Conservation (phyloP, 495 filamentous ascomycete genomes). For the Penicillium lividum region DNA sequence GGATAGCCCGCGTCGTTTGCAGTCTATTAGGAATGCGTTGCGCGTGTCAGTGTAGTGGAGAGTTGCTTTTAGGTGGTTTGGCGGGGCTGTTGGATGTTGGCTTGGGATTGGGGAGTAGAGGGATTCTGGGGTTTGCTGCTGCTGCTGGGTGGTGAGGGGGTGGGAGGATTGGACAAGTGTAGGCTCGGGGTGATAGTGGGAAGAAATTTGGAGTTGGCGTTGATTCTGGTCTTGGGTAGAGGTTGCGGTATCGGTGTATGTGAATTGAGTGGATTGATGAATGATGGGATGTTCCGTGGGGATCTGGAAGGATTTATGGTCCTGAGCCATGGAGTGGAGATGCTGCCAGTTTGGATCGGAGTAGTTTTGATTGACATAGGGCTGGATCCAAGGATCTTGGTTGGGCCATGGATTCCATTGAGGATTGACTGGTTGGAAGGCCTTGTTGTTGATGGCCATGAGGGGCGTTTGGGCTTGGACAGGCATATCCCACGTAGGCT, state of each 20-base stretch:
- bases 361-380: background rate
- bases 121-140: background rate
- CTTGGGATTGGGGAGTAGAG: background rate
- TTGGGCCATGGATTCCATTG: background rate
- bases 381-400: background rate
- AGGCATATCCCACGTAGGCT: background rate
- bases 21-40: conserved; percentile 65
- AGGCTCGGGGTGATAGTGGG: no score
- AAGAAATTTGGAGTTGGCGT: background rate
- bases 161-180: no score
- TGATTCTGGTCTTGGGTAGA: background rate
- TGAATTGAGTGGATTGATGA: background rate
- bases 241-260: background rate
- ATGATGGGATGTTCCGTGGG: background rate
- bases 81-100: background rate
- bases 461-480: background rate
- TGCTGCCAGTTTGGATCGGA: background rate
- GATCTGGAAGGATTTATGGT: background rate
- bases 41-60: conserved; percentile 34
- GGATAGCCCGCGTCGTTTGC: conserved; percentile 64
- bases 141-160: background rate
- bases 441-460: background rate
- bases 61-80: background rate
- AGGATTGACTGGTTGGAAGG: background rate
- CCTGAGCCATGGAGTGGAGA: background rate